Evolutionary conservation across 192 early-diverging fungal genomes (phyloP).

Genomic region (Podila clonocystis): DNA sequence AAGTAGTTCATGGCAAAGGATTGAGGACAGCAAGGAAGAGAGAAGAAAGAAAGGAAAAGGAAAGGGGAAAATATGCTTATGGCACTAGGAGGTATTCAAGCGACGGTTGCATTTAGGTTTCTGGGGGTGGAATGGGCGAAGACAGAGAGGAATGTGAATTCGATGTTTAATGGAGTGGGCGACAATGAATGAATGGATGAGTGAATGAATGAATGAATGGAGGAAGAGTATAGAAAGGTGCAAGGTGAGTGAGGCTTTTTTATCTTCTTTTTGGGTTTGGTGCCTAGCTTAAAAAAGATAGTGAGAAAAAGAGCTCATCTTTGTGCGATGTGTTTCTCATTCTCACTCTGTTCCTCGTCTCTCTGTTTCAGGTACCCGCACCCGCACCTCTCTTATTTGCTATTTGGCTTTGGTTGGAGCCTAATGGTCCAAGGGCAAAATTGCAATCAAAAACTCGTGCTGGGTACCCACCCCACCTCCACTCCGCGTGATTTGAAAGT

Average conservation of each 20-base stretch:
- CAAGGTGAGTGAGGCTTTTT: neutral
- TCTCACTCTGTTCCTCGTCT: neutral
- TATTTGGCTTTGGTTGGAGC: neutral
- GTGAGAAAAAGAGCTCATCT: too few species aligned
- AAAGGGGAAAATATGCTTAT: neutral
- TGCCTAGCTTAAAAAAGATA: slow-evolving; percentile 1
- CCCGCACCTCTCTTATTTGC: slow-evolving; percentile 1
- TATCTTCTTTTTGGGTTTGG: too few species aligned
- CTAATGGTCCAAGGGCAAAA: too few species aligned
- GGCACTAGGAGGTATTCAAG: neutral
- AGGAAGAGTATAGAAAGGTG: neutral
- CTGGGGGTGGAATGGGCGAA: too few species aligned
- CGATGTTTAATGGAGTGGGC: neutral
- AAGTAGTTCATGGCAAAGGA: slow-evolving; percentile 26
- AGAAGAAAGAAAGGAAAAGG: neutral
- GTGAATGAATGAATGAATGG: slow-evolving; percentile 3
- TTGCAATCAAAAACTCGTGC: too few species aligned
- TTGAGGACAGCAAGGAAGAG: neutral
- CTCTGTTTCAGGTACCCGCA: neutral
- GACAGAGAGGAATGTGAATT: neutral
- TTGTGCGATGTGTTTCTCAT: too few species aligned
- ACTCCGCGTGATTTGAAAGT: too few species aligned
- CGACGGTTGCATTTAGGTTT: slow-evolving; percentile 2
- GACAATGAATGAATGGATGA: neutral
- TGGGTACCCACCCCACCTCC: too few species aligned